Evolutionary conservation across 768 basidiomycete species (phyloP), one percentile per base, ranked within the genome.

Genomic region (Suillus subaureus): DNA sequence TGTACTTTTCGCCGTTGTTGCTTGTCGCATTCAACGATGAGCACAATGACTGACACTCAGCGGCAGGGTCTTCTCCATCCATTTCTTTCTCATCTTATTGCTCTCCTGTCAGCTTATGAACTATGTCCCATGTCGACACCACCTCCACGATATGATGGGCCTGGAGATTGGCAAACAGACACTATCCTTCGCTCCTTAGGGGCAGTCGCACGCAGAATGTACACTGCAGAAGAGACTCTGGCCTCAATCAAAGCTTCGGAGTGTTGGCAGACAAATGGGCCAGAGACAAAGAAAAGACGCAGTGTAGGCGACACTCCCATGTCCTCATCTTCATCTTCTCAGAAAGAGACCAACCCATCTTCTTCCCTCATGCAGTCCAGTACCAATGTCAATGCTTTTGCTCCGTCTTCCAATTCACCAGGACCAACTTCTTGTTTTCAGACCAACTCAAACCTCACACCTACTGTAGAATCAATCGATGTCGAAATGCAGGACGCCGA

Each of bases 101-200:
- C 85, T 28, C 74, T 88, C 9, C 78, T 89, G 35, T 87, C 88
- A 21, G 76, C 86, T 13, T 89, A 87, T 71, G 86, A 88, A 66
- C 80, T 84, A 56, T 84, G 85, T 57, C 84, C 85, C 26, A 72
- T 77, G 67, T 78, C 81, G 16, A 78, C 81, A n/a, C 84, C 87
- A 47, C 75, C 79, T 66, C 86, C 87, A 39, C 79, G 79, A 60
- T 87, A 87, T 73, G 78, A 83, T 71, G 88, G 88, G 1, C 85
- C 85, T 6, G 66, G 77, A 61, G 82, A 87, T 75, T 85, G 82
- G 84, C 84, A 87, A 70, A 88, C 85, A 26, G 85, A 88, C 63
- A 79, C 80, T 67, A 86, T 89, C 70, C 74, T 85, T 40, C 82
- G 83, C 63, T 83, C 83, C 16, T 79, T 89, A 68, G 75, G 78